A percentile compares a stretch with the other conserved stretches of the same genome.
Conservation (phyloP, 2,329 filamentous ascomycete genomes). For the Paraphoma chrysanthemicola region DNA sequence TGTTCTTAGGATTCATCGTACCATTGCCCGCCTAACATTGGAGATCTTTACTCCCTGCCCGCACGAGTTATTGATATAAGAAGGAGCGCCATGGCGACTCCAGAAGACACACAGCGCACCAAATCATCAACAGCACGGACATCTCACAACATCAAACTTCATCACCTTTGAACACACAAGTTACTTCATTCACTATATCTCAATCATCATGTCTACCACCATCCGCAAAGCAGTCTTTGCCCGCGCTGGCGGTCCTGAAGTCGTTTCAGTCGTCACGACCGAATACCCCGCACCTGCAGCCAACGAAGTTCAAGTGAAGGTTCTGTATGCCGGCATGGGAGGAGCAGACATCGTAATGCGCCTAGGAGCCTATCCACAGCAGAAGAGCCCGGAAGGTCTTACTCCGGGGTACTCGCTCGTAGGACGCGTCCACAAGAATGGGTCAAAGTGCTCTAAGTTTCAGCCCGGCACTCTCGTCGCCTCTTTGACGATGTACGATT, state of each 20-base stretch:
- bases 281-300: conserved; percentile 50
- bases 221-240: conserved; percentile 57
- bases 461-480: conserved; percentile 32
- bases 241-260: conserved; percentile 51
- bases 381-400: conserved; percentile 52
- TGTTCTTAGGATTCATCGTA: not conserved
- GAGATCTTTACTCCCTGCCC: not conserved
- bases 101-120: not conserved
- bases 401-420: conserved; percentile 59
- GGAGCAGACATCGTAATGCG: conserved; percentile 61
- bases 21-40: not conserved
- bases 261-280: conserved; percentile 45
- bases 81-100: not conserved
- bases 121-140: not conserved
- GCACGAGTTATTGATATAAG: not conserved
- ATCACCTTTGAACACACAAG: not conserved
- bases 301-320: conserved; percentile 56
- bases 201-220: conserved; percentile 30
- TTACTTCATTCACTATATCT: not conserved
- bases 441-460: conserved; percentile 41
- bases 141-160: not conserved
- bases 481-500: conserved; percentile 38
- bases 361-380: conserved; percentile 56
- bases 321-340: conserved; percentile 57
- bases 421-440: conserved; percentile 52